Percentiles rank a stretch among this genome's conserved stretches.
Evolutionary conservation across 148 eudicot species (phyloP).

Genomic region (Spergularia marina): DNA sequence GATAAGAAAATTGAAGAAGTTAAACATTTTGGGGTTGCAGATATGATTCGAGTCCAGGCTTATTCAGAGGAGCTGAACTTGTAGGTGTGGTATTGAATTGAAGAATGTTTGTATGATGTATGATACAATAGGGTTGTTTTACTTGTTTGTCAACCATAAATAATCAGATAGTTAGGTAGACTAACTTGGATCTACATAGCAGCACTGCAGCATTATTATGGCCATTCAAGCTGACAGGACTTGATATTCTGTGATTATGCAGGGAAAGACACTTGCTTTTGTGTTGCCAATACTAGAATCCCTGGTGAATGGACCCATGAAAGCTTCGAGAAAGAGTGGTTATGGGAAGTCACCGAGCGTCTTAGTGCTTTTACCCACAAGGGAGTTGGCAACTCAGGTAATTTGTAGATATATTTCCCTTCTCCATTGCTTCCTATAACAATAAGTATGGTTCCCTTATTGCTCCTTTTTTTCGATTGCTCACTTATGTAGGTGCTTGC

Average conservation of each 20-base stretch:
- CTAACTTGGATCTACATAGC: no score
- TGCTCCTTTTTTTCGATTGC: background rate
- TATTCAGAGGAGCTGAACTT: no score
- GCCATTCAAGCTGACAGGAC: background rate
- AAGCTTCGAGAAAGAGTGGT: slow-evolving; percentile 56
- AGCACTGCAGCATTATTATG: background rate
- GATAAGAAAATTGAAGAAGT: no score
- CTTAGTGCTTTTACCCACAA: slow-evolving; percentile 82
- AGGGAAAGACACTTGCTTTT: slow-evolving; percentile 97
- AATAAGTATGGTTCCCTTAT: background rate
- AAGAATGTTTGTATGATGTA: no score
- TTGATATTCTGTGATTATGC: slow-evolving; percentile 15
- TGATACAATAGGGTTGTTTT: no score
- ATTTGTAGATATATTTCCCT: background rate
- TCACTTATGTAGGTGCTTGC: slow-evolving; percentile 46
- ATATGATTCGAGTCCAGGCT: no score
- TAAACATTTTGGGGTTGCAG: no score
- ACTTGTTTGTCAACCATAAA: no score
- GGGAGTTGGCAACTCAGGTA: slow-evolving; percentile 95
- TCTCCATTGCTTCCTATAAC: background rate
- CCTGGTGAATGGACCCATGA: slow-evolving; percentile 64
- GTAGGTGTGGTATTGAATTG: no score
- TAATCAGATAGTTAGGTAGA: no score
- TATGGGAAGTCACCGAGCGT: slow-evolving; percentile 76
- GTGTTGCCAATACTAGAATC: slow-evolving; percentile 93